Conservation (phyloP, 83 land plant genomes). For the Isoetes engelmannii region DNA sequence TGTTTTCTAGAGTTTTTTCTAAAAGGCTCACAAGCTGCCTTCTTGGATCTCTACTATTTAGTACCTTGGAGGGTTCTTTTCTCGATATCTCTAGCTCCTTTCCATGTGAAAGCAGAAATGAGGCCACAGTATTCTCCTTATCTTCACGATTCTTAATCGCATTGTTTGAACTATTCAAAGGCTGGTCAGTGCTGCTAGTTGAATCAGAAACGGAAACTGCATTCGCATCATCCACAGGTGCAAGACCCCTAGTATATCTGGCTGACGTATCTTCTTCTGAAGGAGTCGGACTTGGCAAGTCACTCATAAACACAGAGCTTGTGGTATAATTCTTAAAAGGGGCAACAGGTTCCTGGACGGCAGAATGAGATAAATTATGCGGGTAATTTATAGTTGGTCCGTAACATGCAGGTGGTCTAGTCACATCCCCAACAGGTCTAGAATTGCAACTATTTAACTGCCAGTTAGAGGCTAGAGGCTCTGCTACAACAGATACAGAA, state of each 20-base stretch:
- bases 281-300: slow-evolving; percentile 78
- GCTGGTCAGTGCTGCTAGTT: neutral
- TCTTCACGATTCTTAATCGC: neutral
- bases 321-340: slow-evolving; percentile 52
- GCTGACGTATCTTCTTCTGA: slow-evolving; percentile 43
- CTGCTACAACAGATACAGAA: too few relatives aligned
- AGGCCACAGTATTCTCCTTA: slow-evolving; percentile 4
- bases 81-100: slow-evolving; percentile 1
- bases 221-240: slow-evolving; percentile 27
- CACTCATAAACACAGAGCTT: slow-evolving; percentile 21
- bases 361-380: slow-evolving; percentile 38
- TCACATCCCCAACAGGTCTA: neutral
- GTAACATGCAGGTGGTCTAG: neutral
- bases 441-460: slow-evolving; percentile 16
- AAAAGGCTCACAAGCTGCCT: slow-evolving; percentile 3
- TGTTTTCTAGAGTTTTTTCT: neutral
- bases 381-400: neutral
- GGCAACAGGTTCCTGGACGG: slow-evolving; percentile 54
- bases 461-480: neutral
- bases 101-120: slow-evolving; percentile 6
- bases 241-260: slow-evolving; percentile 21
- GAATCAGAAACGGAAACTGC: neutral
- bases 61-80: neutral
- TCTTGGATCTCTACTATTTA: slow-evolving; percentile 24
- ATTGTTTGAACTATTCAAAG: slow-evolving; percentile 6